Percentiles rank a stretch among this genome's conserved stretches.
phyloP scores from a whole-genome alignment of 2,329 filamentous ascomycete species.

The Pseudogymnoascus sp. region DNA sequence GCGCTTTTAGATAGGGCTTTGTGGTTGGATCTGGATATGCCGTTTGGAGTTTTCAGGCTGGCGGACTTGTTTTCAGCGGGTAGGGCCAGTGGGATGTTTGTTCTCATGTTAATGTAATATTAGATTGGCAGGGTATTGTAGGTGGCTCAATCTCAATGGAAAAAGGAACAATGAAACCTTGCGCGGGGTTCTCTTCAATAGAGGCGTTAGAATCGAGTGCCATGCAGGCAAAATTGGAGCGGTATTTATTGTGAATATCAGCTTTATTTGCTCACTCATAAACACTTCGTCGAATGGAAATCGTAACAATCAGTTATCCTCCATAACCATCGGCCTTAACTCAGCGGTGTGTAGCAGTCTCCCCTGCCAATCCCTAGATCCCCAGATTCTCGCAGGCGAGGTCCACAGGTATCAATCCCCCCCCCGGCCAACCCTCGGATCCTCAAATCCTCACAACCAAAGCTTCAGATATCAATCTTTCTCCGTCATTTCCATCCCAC shows the following conservation, averaged over 20 bases:
- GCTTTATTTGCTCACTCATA: not conserved
- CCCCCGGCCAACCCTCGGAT: not conserved
- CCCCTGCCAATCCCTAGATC: not conserved
- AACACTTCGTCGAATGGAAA: not conserved
- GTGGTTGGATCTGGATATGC: not conserved
- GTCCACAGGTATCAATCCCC: not conserved
- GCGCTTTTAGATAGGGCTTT: constrained; percentile 8
- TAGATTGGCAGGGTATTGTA: not conserved
- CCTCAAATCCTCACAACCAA: not conserved
- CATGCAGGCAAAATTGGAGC: not conserved
- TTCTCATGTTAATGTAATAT: not conserved
- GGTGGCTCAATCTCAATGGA: not conserved
- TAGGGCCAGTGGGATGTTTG: not conserved
- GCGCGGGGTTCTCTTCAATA: not conserved
- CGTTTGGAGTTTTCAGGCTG: constrained; percentile 8
- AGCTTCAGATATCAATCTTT: not conserved
- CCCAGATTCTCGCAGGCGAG: not conserved
- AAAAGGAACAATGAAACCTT: not conserved
- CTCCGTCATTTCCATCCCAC: too few species aligned
- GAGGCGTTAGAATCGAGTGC: not conserved
- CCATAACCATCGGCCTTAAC: not conserved
- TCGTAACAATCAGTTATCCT: not conserved
- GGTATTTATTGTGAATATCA: not conserved
- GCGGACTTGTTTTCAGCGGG: constrained; percentile 7
- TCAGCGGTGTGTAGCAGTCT: not conserved